phyloP scores from a whole-genome alignment of 768 basidiomycete genomes.

The Auriscalpium vulgare region DNA sequence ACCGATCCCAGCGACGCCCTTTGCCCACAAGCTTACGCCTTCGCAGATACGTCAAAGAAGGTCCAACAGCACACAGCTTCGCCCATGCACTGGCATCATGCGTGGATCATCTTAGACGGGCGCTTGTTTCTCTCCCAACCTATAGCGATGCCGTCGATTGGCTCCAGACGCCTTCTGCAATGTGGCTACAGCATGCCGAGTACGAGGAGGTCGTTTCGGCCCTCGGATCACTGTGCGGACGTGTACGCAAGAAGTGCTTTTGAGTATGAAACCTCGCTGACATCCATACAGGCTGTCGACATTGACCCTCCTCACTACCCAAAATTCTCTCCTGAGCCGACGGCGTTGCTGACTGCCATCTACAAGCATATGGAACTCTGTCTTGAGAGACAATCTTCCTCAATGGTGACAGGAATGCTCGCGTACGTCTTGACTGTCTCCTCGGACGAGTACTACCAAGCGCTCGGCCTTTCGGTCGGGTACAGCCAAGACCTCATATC shows the following conservation, averaged over 20 bases:
- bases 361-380: conserved; percentile 50
- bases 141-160: background rate
- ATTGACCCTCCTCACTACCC: conserved; percentile 10
- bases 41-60: background rate
- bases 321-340: conserved; percentile 22
- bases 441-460: conserved; percentile 55
- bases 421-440: conserved; percentile 61
- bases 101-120: conserved; percentile 18
- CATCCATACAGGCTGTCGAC: conserved; percentile 8
- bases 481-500: conserved; percentile 21
- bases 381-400: conserved; percentile 44
- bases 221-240: conserved; percentile 48
- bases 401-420: conserved; percentile 41
- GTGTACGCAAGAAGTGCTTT: conserved; percentile 35
- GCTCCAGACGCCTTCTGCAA: conserved; percentile 10
- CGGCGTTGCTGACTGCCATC: conserved; percentile 49
- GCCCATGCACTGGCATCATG: conserved; percentile 20
- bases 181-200: conserved; percentile 20
- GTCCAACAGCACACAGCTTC: conserved; percentile 21
- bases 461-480: conserved; percentile 54
- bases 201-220: conserved; percentile 25
- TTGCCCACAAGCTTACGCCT: background rate
- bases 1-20: background rate
- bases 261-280: background rate
- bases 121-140: conserved; percentile 4